Percentiles rank a stretch among this genome's conserved stretches.
Conservation (phyloP, 129 eudicot species). For the Kitagawia praeruptora region DNA sequence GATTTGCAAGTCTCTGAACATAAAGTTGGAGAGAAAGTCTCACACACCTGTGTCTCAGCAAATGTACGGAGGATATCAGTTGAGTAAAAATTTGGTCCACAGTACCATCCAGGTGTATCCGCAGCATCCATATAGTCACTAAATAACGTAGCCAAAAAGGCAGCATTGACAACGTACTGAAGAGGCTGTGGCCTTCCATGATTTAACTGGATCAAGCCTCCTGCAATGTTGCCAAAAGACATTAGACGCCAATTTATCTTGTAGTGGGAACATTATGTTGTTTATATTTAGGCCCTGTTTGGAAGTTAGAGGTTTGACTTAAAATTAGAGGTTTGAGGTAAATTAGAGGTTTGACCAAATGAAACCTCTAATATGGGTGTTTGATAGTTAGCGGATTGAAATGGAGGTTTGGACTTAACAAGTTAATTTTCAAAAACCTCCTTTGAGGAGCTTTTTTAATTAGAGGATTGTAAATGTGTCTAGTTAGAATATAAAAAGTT, state of each 20-base stretch:
- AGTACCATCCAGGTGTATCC: conserved; percentile 47
- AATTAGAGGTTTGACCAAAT: no score
- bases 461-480: no score
- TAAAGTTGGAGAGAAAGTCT: not conserved
- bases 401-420: no score
- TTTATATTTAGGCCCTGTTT: not conserved
- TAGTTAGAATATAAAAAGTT: no score
- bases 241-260: not conserved
- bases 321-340: no score
- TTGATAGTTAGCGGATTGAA: no score
- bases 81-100: conserved; percentile 44
- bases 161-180: conserved; percentile 47
- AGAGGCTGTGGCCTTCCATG: conserved; percentile 53
- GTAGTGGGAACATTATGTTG: not conserved
- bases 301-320: no score
- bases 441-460: no score
- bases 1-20: no score
- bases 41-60: conserved; percentile 41
- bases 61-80: conserved; percentile 31
- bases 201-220: conserved; percentile 47
- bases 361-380: no score
- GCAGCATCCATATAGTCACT: conserved; percentile 45
- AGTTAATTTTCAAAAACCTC: no score
- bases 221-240: conserved; percentile 14
- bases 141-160: conserved; percentile 38